Base-by-base conservation (phyloP, 768 basidiomycete genomes). In the Podaxis mareebaensis region DNA sequence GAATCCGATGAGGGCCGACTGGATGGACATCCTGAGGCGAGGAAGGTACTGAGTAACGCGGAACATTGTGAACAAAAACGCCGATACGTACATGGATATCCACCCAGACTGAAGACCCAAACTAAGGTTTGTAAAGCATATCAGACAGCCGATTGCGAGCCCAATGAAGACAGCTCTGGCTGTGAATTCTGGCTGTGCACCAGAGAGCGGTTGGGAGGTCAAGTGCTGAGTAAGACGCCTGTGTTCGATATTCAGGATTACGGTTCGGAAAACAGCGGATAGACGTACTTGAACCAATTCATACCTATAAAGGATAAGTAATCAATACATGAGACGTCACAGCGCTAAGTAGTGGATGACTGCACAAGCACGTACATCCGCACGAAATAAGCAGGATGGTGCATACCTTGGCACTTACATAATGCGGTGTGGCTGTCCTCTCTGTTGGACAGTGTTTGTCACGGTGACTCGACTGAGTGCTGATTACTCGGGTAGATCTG, bases 121-220 rank as follows among this genome's bases (percentile, higher is more conserved):
- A 70, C 91, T 93, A 55, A 96, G 79, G 72, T 98, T 98, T 30
- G 95, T 97, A 74, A 95, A 94, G 74, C 93, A 95, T 66, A 97
- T 81, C 36, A 96, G 75, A 67, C 90, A 90, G 22, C 95, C 95
- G 61, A 96, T 95, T 12, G 85, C 76, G 24, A 97, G 83, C 1
- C 96, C 96, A 7, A 93, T 80, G 24, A 83, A 52, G 1, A 95
- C 88, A 1, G 95, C 93, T 52, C 75, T 78, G 12, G 78, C 66
- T 5, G 80, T 80, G 61, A 81, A 77, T 68, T 81, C 80, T 24
- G 79, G 76, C 30, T 78, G 79, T 6, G 75, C 70, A 57, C 54
- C 64, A 53, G 54, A 66, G n/a, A 53, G 26, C 38, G 58, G 58
- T 4, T 53, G 56, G 28, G 63, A 56, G 24, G 38, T 20, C 11